Conservation (phyloP, 805 yeast species). For the Hanseniaspora hatyaiensis region DNA sequence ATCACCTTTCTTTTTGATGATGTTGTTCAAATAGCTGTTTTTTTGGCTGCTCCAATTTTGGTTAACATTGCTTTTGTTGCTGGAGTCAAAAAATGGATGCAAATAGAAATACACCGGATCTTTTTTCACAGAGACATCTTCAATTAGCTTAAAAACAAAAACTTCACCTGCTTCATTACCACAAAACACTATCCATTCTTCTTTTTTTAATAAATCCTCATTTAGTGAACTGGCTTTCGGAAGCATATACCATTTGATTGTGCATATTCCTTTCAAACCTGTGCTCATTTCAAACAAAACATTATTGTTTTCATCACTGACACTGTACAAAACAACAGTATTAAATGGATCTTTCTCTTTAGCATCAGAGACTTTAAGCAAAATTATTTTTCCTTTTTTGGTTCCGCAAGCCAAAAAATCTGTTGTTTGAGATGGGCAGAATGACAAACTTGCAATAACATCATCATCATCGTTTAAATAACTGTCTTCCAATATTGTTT, state of each 20-base stretch:
- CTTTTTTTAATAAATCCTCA: too few relatives aligned
- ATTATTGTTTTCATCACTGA: background rate
- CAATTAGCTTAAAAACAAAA: conserved; percentile 31
- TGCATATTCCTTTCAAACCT: conserved; percentile 38
- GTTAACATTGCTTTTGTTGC: too few relatives aligned
- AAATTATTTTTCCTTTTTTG: conserved; percentile 39
- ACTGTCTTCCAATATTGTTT: conserved; percentile 33
- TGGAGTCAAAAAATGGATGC: too few relatives aligned
- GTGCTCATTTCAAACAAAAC: conserved; percentile 21
- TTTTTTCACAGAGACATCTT: background rate
- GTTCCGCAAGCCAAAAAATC: conserved; percentile 44
- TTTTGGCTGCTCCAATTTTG: too few relatives aligned
- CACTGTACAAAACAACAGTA: background rate
- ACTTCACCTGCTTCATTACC: conserved; percentile 63
- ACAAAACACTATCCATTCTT: conserved; percentile 33
- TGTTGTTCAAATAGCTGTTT: too few relatives aligned
- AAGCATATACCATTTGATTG: conserved; percentile 46
- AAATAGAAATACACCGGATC: too few relatives aligned
- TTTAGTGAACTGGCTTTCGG: too few relatives aligned
- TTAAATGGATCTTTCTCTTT: background rate
- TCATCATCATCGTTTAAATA: conserved; percentile 29
- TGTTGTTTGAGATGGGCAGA: conserved; percentile 35
- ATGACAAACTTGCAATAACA: conserved; percentile 46
- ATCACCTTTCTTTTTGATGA: too few relatives aligned
- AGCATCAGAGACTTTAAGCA: background rate